phyloP scores from a whole-genome alignment of 495 filamentous ascomycete genomes.

The Penicillium subrubescens region DNA sequence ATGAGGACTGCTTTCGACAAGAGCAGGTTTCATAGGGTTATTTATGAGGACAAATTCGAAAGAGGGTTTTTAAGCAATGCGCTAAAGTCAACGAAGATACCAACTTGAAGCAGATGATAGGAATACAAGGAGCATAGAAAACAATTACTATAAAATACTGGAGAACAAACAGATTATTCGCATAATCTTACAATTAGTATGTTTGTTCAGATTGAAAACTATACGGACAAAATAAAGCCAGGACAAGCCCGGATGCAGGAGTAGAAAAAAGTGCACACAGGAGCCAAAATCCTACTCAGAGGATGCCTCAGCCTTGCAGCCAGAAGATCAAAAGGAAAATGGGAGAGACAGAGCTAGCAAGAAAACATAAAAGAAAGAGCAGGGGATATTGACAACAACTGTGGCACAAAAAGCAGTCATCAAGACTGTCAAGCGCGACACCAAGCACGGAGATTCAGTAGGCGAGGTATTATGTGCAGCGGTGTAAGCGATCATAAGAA shows the following conservation, averaged over 20 bases:
- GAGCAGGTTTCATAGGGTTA: too few relatives aligned
- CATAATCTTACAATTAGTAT: constrained; percentile 19
- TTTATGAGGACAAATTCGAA: too few relatives aligned
- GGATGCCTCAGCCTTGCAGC: not conserved
- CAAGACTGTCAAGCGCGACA: constrained; percentile 18
- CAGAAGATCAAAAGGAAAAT: not conserved
- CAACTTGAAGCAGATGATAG: not conserved
- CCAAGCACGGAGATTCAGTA: constrained; percentile 15
- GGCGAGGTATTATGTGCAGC: constrained; percentile 34
- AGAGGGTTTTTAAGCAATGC: too few relatives aligned
- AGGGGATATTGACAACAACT: constrained; percentile 23
- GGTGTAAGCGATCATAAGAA: constrained; percentile 8
- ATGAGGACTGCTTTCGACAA: not conserved
- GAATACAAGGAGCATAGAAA: not conserved
- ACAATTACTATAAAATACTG: not conserved
- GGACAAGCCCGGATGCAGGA: constrained; percentile 18
- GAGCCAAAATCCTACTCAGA: constrained; percentile 5
- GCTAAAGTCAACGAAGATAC: not conserved
- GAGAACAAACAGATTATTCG: not conserved
- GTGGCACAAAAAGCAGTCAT: constrained; percentile 15
- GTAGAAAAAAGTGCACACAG: not conserved
- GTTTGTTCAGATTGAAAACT: constrained; percentile 17
- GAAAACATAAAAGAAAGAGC: not conserved
- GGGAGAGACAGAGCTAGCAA: constrained; percentile 5
- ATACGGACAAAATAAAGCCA: constrained; percentile 11